Percentiles rank a stretch among this genome's conserved stretches.
phyloP scores from a whole-genome alignment of 768 basidiomycete genomes.

The Mrakia gelida region DNA sequence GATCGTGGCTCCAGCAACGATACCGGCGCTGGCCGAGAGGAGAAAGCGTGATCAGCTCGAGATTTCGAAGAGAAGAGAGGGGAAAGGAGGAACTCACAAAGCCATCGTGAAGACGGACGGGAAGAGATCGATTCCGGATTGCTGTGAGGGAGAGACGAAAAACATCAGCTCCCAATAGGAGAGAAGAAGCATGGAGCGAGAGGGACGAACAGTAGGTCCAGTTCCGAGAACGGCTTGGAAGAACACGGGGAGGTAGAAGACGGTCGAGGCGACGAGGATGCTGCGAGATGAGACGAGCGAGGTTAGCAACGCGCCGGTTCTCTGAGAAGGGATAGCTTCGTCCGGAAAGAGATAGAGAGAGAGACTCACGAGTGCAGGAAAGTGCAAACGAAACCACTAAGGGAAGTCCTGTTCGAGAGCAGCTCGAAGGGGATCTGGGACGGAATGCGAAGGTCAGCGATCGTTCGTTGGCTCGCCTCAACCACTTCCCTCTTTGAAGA shows the following conservation, averaged over 20 bases:
- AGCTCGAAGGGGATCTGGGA: constrained; percentile 39
- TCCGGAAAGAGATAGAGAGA: no score
- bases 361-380: constrained; percentile 40
- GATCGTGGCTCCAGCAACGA: constrained; percentile 12
- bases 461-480: neutral
- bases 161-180: neutral
- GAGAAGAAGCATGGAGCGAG: neutral
- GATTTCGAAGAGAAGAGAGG: neutral
- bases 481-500: neutral
- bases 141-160: neutral
- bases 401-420: constrained; percentile 46
- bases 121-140: constrained; percentile 23
- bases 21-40: neutral
- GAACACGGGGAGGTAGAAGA: constrained; percentile 51
- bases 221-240: constrained; percentile 47
- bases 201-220: constrained; percentile 4
- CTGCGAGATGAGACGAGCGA: neutral
- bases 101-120: constrained; percentile 22
- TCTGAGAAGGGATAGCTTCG: no score
- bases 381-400: constrained; percentile 44
- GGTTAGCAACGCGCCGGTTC: no score
- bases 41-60: neutral
- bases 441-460: neutral
- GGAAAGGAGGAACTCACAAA: neutral
- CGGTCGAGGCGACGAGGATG: constrained; percentile 30